Percentiles rank a stretch among this genome's conserved stretches.
Evolutionary conservation across 2,329 filamentous ascomycete species (phyloP).

Genomic region (Ceratocystis cacaofunesta): DNA sequence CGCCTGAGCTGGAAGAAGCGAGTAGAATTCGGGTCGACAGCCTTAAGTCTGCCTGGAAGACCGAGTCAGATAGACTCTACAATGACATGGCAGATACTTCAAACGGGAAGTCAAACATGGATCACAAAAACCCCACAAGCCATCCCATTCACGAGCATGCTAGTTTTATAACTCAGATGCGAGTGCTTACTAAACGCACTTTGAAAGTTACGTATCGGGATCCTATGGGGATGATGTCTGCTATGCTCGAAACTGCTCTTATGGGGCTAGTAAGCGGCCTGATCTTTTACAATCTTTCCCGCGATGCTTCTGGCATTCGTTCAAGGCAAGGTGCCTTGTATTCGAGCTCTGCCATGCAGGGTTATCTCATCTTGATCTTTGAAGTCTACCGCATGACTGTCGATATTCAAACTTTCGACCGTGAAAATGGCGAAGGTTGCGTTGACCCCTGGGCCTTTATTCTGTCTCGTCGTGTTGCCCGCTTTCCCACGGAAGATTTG

Average conservation of each 20-base stretch:
- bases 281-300: constrained; percentile 52
- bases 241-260: constrained; percentile 50
- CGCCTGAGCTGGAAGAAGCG: constrained; percentile 46
- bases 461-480: constrained; percentile 52
- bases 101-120: background rate
- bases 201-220: constrained; percentile 62
- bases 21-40: constrained; percentile 45
- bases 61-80: constrained; percentile 20
- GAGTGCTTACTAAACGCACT: constrained; percentile 52
- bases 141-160: constrained; percentile 30
- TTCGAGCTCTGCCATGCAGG: constrained; percentile 55
- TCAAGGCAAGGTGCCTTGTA: constrained; percentile 61
- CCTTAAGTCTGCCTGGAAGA: constrained; percentile 46
- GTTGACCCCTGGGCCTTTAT: constrained; percentile 56
- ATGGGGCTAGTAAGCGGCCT: constrained; percentile 62
- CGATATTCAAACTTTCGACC: constrained; percentile 62
- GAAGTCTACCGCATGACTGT: constrained; percentile 61
- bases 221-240: constrained; percentile 58
- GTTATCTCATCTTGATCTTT: constrained; percentile 61
- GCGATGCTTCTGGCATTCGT: constrained; percentile 55
- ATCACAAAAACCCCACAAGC: constrained; percentile 16
- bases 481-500: constrained; percentile 55
- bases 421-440: constrained; percentile 58
- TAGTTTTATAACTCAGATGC: constrained; percentile 45
- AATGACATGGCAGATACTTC: background rate